Evolutionary conservation across 1,139 yeast genomes (phyloP).

Genomic region (Protomyces macrosporus): DNA sequence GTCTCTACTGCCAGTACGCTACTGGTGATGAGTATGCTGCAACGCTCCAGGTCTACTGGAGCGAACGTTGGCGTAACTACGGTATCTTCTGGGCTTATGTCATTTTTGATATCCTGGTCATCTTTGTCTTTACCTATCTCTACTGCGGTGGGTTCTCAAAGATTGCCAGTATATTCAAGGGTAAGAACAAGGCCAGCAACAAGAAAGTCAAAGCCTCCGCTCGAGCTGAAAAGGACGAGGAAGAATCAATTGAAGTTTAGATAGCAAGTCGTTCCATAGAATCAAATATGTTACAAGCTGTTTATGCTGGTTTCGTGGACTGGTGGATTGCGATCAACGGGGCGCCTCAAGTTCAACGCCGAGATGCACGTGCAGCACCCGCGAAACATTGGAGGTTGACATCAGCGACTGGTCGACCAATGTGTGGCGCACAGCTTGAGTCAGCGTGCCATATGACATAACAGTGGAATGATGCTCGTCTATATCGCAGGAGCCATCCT

Average conservation of each 20-base stretch:
- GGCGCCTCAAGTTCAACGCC: no score
- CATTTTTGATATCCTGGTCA: constrained; percentile 41
- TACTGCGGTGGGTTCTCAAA: constrained; percentile 14
- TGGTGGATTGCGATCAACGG: no score
- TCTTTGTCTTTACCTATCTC: constrained; percentile 8
- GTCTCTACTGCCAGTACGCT: constrained; percentile 57
- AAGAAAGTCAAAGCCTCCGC: neutral
- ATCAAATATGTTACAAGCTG: no score
- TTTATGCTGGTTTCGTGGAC: no score
- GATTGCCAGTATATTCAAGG: neutral
- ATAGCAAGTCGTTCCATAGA: no score
- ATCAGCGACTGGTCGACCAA: no score
- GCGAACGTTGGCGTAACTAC: constrained; percentile 55
- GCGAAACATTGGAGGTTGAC: no score
- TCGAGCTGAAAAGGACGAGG: neutral
- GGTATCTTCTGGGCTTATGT: constrained; percentile 53
- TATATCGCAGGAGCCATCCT: constrained; percentile 8
- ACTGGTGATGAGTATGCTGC: constrained; percentile 53
- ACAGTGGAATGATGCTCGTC: neutral
- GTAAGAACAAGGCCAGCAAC: neutral
- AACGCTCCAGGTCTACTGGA: constrained; percentile 45
- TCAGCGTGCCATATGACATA: no score
- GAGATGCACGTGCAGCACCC: no score
- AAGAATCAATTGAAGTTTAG: neutral
- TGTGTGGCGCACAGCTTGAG: no score